Percentiles rank a stretch among this genome's conserved stretches.
Conservation (phyloP, 1,139 yeast species). For the Suhomyces wounanorum region DNA sequence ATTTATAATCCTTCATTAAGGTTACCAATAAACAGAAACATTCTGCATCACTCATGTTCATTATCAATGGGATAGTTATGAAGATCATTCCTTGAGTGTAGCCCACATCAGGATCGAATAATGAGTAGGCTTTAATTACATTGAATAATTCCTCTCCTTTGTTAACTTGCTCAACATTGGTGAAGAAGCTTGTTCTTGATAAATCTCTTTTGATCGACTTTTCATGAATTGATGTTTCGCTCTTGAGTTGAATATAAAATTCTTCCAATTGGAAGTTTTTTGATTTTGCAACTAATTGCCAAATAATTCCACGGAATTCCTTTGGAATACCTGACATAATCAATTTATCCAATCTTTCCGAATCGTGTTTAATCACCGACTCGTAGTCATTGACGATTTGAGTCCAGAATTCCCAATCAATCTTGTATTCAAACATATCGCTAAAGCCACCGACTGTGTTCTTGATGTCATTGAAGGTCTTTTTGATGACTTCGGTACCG, state of each 20-base stretch:
- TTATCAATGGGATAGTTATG: slow-evolving; percentile 77
- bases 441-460: slow-evolving; percentile 48
- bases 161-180: slow-evolving; percentile 55
- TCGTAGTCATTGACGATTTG: slow-evolving; percentile 74
- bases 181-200: slow-evolving; percentile 79
- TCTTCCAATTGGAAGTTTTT: slow-evolving; percentile 75
- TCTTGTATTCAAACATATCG: slow-evolving; percentile 39
- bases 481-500: slow-evolving; percentile 63
- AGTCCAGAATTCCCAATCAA: slow-evolving; percentile 91
- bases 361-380: slow-evolving; percentile 60
- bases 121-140: slow-evolving; percentile 79
- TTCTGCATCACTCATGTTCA: slow-evolving; percentile 82
- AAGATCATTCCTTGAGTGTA: slow-evolving; percentile 98
- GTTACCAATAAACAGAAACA: slow-evolving; percentile 80
- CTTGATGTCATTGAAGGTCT: slow-evolving; percentile 59
- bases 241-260: slow-evolving; percentile 54
- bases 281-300: slow-evolving; percentile 89
- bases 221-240: slow-evolving; percentile 64
- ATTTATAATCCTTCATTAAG: slow-evolving; percentile 80
- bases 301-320: slow-evolving; percentile 82
- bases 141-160: slow-evolving; percentile 63
- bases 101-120: slow-evolving; percentile 91
- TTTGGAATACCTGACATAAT: slow-evolving; percentile 79
- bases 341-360: slow-evolving; percentile 59
- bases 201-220: slow-evolving; percentile 80